These are phyloP conservation scores for Salix exigua DNA, from an alignment of 345 rosid species.

Conservation along the genomic window DNA sequence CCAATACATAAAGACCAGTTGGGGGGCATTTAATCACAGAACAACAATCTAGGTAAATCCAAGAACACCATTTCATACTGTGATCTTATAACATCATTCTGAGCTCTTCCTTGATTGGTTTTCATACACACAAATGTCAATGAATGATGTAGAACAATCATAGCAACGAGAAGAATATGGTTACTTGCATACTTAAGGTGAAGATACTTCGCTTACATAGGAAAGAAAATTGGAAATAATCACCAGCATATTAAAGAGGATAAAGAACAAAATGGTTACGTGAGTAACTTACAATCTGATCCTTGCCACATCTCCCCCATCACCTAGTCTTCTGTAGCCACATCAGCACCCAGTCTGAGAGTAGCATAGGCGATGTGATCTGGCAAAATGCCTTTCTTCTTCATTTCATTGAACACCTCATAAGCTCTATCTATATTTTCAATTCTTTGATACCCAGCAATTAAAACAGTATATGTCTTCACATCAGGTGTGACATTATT, in stretches of 20 bases:
- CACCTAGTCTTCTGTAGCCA: not conserved
- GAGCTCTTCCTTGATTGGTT: no score
- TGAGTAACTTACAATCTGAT: constrained; percentile 3
- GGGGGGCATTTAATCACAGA: no score
- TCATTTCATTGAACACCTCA: constrained; percentile 44
- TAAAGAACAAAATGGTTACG: not conserved
- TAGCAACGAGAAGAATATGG: no score
- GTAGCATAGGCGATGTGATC: constrained; percentile 20
- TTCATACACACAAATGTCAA: no score
- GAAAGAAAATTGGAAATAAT: not conserved
- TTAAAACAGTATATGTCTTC: constrained; percentile 43
- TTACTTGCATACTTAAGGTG: no score
- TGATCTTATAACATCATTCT: no score
- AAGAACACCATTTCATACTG: no score
- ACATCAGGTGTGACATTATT: constrained; percentile 31
- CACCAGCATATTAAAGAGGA: not conserved
- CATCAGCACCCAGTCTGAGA: not conserved
- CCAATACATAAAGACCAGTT: no score
- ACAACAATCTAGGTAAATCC: no score
- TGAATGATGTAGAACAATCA: no score
- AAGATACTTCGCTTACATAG: no score
- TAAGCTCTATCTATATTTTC: constrained; percentile 28
- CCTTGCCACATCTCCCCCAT: not conserved
- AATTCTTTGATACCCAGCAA: constrained; percentile 33
- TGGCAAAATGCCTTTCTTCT: constrained; percentile 26